phyloP scores from a whole-genome alignment of 2,329 filamentous ascomycete genomes.

The Neonectria coccinea region DNA sequence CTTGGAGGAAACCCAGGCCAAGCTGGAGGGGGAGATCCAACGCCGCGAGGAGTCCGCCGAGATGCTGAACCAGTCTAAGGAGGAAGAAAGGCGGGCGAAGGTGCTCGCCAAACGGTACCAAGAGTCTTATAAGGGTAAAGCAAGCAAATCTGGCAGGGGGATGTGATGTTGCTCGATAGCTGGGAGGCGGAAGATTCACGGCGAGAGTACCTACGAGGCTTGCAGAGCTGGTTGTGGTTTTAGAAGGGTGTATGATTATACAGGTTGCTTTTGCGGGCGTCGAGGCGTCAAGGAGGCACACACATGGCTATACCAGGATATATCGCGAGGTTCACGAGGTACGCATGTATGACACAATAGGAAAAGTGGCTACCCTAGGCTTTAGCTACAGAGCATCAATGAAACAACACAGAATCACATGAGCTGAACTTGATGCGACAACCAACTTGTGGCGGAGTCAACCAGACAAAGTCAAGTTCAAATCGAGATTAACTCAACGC shows the following conservation, averaged over 20 bases:
- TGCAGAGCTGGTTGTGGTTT: not conserved
- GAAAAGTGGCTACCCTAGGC: not conserved
- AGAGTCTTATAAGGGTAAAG: not conserved
- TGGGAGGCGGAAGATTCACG: not conserved
- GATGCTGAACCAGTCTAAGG: not conserved
- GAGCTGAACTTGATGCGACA: not conserved
- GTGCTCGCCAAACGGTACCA: not conserved
- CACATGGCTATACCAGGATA: not conserved
- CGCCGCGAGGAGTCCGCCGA: not conserved
- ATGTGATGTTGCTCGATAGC: not conserved
- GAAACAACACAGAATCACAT: not conserved
- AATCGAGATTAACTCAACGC: not conserved
- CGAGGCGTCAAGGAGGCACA: not conserved
- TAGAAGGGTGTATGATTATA: not conserved
- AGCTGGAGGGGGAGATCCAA: not conserved
- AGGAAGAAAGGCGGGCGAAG: not conserved
- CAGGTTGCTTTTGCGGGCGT: not conserved
- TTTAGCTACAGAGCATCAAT: not conserved
- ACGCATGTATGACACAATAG: not conserved
- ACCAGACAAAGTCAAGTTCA: not conserved
- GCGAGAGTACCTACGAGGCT: not conserved
- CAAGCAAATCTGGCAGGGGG: not conserved
- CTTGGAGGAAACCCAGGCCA: not conserved
- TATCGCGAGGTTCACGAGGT: not conserved
- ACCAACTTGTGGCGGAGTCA: too few species aligned